Evolutionary conservation across 2,329 filamentous ascomycete genomes (phyloP).

Genomic region (Chrysoporthe austroafricana): DNA sequence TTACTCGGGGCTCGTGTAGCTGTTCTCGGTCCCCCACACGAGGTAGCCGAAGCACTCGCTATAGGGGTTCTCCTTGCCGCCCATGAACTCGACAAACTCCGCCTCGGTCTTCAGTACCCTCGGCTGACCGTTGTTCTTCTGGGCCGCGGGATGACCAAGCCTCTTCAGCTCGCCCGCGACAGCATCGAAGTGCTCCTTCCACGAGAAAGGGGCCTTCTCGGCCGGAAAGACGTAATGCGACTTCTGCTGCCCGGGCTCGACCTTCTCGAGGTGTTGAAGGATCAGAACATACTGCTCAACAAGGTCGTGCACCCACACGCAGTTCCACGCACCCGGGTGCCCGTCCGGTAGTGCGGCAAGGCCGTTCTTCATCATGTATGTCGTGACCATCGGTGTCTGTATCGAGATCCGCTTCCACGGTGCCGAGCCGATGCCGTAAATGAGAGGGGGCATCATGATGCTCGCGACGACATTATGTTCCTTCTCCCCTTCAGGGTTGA

Average conservation of each 20-base stretch:
- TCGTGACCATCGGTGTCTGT: conserved; percentile 27
- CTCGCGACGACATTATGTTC: conserved; percentile 26
- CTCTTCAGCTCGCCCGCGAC: conserved; percentile 25
- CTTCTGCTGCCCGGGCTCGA: conserved; percentile 27
- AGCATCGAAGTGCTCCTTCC: conserved; percentile 29
- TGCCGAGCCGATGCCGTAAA: conserved; percentile 25
- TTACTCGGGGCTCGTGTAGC: conserved; percentile 29
- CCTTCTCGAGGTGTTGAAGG: conserved; percentile 23
- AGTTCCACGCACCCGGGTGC: conserved; percentile 23
- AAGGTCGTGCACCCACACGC: conserved; percentile 28
- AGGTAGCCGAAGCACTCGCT: conserved; percentile 25
- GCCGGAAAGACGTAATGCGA: conserved; percentile 29
- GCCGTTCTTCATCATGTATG: conserved; percentile 27
- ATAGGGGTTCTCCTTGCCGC: conserved; percentile 24
- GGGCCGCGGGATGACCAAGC: conserved; percentile 19
- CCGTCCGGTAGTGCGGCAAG: conserved; percentile 21
- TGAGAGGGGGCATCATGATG: conserved; percentile 29
- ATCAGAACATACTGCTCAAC: conserved; percentile 24
- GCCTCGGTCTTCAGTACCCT: conserved; percentile 18
- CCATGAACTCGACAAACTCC: conserved; percentile 27
- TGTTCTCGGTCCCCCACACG: conserved; percentile 27
- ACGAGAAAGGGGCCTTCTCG: conserved; percentile 23
- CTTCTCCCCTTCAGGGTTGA: conserved; percentile 23
- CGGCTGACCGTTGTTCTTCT: conserved; percentile 21
- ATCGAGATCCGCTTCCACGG: conserved; percentile 27